A percentile compares a stretch with the other conserved stretches of the same genome.
Evolutionary conservation across 2,329 filamentous ascomycete genomes (phyloP).

Genomic region (Curvularia sp.): DNA sequence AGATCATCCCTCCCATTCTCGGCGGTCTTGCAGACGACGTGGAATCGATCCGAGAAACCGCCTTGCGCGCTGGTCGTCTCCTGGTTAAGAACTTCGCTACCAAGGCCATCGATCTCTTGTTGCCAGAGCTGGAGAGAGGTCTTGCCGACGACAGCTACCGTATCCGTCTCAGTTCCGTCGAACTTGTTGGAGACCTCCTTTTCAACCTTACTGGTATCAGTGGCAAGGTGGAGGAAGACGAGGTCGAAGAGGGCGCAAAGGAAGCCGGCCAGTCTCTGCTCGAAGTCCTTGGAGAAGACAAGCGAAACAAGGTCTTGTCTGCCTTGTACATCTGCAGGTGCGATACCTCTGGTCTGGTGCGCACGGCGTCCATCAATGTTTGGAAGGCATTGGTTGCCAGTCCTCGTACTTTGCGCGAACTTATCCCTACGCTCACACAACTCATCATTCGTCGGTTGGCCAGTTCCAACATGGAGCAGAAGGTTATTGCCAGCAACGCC

Average conservation of each 20-base stretch:
- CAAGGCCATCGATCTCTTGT: constrained; percentile 88
- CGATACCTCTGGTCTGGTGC: constrained; percentile 91
- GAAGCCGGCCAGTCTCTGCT: constrained; percentile 93
- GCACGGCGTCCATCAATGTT: constrained; percentile 85
- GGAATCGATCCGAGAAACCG: constrained; percentile 96
- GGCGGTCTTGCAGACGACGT: constrained; percentile 94
- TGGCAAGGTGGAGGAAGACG: constrained; percentile 75
- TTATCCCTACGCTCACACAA: constrained; percentile 92
- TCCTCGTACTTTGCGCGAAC: constrained; percentile 89
- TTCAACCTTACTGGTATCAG: constrained; percentile 98
- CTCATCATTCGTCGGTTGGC: constrained; percentile 92
- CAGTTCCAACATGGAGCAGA: constrained; percentile 97
- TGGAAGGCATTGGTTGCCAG: constrained; percentile 97
- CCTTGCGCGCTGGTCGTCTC: constrained; percentile 88
- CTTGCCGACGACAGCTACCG: constrained; percentile 97
- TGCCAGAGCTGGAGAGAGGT: constrained; percentile 94
- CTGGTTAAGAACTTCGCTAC: constrained; percentile 98
- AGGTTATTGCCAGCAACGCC: constrained; percentile 96
- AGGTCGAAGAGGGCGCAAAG: constrained; percentile 79
- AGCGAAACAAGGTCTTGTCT: constrained; percentile 96
- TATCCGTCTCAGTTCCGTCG: constrained; percentile 97
- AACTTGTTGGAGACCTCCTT: constrained; percentile 92
- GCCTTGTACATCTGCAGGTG: constrained; percentile 96
- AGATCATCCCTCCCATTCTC: constrained; percentile 94
- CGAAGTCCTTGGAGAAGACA: constrained; percentile 93